Percentiles rank a stretch among this genome's conserved stretches.
Evolutionary conservation across 1,284 basidiomycete genomes (phyloP).

Genomic region (Butyriboletus appendiculatus): DNA sequence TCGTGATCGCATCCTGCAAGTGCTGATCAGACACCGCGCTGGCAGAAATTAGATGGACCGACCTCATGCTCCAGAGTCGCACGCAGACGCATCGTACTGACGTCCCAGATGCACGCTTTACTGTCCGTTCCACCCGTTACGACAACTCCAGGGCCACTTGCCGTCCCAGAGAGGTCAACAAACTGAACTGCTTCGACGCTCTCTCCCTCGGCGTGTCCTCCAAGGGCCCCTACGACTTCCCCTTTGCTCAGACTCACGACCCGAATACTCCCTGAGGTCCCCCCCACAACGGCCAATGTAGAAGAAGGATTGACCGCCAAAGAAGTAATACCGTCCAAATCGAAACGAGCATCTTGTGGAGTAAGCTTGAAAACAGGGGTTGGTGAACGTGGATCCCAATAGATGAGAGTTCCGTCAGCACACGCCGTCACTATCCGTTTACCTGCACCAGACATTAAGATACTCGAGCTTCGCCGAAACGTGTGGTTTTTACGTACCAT

Average conservation of each 20-base stretch:
- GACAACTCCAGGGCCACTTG: constrained; percentile 61
- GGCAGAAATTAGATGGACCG: constrained; percentile 26
- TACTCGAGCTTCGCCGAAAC: not conserved
- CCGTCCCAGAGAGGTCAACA: constrained; percentile 70
- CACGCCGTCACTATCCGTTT: constrained; percentile 90
- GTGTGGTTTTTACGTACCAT: constrained; percentile 50
- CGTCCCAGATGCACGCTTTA: constrained; percentile 93
- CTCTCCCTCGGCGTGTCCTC: constrained; percentile 86
- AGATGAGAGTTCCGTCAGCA: constrained; percentile 81
- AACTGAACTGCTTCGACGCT: constrained; percentile 91
- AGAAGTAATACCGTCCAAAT: constrained; percentile 81
- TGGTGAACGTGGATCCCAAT: constrained; percentile 89
- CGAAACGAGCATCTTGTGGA: constrained; percentile 72
- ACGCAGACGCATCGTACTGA: constrained; percentile 80
- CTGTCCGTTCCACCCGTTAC: constrained; percentile 94
- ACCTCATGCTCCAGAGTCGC: constrained; percentile 82
- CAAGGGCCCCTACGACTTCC: constrained; percentile 77
- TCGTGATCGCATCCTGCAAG: constrained; percentile 83
- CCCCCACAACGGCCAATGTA: constrained; percentile 87
- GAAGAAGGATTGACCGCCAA: constrained; percentile 84
- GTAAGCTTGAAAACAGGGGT: constrained; percentile 82
- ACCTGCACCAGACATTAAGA: constrained; percentile 45
- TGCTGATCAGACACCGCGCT: constrained; percentile 1
- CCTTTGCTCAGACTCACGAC: constrained; percentile 88
- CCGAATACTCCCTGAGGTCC: constrained; percentile 79